Conservation (phyloP, 352 stramenopile genomes). For the Globisporangium recalcitrans region DNA sequence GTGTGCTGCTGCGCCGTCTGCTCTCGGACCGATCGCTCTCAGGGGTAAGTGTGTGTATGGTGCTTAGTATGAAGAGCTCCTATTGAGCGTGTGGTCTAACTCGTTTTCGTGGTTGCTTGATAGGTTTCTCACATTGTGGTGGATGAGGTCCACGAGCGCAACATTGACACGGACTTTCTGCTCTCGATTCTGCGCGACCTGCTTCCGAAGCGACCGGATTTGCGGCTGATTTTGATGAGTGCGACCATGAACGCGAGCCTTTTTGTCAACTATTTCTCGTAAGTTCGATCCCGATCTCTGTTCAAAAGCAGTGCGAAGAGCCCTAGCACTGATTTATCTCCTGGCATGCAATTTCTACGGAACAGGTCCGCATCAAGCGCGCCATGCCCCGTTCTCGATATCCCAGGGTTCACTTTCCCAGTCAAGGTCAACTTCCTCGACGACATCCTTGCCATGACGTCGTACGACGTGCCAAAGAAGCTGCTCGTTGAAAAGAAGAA, state of each 20-base stretch:
- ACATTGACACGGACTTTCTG: constrained; percentile 95
- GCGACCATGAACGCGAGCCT: constrained; percentile 92
- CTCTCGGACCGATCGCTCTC: constrained; percentile 86
- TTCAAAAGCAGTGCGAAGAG: not conserved
- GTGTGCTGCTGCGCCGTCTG: constrained; percentile 91
- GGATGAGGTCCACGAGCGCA: constrained; percentile 98
- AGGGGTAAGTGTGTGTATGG: constrained; percentile 35
- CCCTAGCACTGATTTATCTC: not conserved
- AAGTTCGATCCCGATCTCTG: constrained; percentile 12
- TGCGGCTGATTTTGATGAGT: constrained; percentile 95
- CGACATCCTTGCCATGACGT: constrained; percentile 55
- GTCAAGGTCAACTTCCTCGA: constrained; percentile 78
- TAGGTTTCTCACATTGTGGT: constrained; percentile 96
- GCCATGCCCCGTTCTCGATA: constrained; percentile 71
- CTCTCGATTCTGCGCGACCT: constrained; percentile 89
- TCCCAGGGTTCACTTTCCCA: constrained; percentile 82
- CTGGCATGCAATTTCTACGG: no score
- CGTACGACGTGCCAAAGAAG: constrained; percentile 58
- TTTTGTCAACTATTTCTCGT: constrained; percentile 86
- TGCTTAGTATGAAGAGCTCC: not conserved
- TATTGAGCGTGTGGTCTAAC: not conserved
- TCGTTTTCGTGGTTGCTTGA: not conserved
- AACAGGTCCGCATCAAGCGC: constrained; percentile 13
- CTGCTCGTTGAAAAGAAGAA: constrained; percentile 50
- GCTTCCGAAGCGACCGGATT: constrained; percentile 57